Base-by-base conservation (phyloP, 306 rosid genomes). In the Mucuna pruriens region DNA sequence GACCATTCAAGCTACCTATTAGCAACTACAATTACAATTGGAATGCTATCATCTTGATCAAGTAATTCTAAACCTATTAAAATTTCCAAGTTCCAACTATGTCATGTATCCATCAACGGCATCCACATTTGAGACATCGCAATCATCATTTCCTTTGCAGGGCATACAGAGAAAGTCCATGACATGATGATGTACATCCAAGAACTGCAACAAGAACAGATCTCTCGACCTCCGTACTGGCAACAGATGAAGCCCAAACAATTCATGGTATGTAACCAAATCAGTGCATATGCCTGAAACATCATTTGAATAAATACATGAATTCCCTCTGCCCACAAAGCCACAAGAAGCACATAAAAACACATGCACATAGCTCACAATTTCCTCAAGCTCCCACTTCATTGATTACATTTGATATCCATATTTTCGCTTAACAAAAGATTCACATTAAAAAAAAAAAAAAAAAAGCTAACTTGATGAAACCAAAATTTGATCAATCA, bases 21-120 rank as follows among this genome's bases (percentile, higher is more conserved):
- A 77, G 64, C 78, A 49, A 40, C 89, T 62, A 62, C 67, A 62
- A 62, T 17, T 84, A 76, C 71, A 80, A 62, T 70, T 33, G 74
- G 34, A 78, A 76, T 22, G 58, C 55, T 69, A 82, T 17, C 67
- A 70, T 46, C 77, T 76, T 26, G 48, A 69, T 40, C 77, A 73
- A 74, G 57, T 65, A 70, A 55, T 67, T 70, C 84, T 63, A 60
- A 81, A 38, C 87, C 68, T 74, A 57, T 15, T 42, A 74, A 54
- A 86, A 84, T n/a, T 70, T 60, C 85, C 66, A 83, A 84, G 13
- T 73, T 58, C 85, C 73, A 74, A 75, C 87, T 73, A 87, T 65
- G 95, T 86, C 88, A 95, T 74, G 92, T 90, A 83, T 86, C 94
- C 7, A 90, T 89, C 76, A 84, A 72, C 34, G 87, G 90, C 88